phyloP scores from a whole-genome alignment of 2,329 filamentous ascomycete genomes.

The Colletotrichum siamense region DNA sequence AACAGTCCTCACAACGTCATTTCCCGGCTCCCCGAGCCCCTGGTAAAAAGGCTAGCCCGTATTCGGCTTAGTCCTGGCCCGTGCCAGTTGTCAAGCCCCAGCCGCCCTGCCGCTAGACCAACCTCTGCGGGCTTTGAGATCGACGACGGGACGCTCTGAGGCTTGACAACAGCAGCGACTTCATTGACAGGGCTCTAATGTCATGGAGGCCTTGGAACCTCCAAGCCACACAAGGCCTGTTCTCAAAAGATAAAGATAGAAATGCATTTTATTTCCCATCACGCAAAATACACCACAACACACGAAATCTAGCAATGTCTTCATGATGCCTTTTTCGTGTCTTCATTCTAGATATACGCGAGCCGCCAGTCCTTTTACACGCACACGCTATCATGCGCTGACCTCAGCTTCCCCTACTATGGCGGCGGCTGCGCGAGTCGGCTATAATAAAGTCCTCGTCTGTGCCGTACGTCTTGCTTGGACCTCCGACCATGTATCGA shows the following conservation, averaged over 20 bases:
- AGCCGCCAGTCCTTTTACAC: slow-evolving; percentile 12
- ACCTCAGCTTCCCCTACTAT: background rate
- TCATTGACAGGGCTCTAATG: background rate
- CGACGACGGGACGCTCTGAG: background rate
- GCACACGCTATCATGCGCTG: background rate
- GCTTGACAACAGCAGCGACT: background rate
- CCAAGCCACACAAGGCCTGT: background rate
- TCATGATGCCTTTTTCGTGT: slow-evolving; percentile 15
- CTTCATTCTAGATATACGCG: slow-evolving; percentile 21
- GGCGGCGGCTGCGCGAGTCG: background rate
- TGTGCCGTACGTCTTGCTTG: slow-evolving; percentile 13
- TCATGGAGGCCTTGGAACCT: background rate
- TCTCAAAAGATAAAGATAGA: background rate
- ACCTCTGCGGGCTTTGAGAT: background rate
- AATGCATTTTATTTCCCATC: background rate
- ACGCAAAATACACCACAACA: background rate
- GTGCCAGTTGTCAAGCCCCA: background rate
- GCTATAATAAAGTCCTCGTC: slow-evolving; percentile 7
- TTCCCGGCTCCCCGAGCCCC: background rate
- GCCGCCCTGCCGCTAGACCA: background rate
- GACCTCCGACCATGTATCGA: slow-evolving; percentile 20
- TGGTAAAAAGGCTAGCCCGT: background rate
- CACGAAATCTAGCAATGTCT: background rate
- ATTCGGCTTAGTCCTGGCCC: background rate
- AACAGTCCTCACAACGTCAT: background rate